These are phyloP conservation scores for Pyrus communis DNA, from an alignment of 306 rosid genomes.

Conservation along the genomic window DNA sequence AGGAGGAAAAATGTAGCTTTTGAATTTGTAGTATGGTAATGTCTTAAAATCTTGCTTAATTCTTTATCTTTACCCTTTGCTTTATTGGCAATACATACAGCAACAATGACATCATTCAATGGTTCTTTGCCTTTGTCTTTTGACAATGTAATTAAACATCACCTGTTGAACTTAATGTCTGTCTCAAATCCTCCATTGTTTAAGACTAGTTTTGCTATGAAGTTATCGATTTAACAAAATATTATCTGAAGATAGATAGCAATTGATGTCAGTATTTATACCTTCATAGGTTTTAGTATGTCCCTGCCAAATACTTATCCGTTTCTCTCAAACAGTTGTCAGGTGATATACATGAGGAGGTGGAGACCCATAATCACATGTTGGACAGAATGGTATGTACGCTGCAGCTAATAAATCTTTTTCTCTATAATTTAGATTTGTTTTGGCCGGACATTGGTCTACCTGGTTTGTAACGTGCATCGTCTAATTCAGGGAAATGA, in stretches of 20 bases:
- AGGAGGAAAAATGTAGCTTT: neutral
- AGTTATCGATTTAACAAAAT: neutral
- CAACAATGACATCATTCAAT: neutral
- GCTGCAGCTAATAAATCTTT: conserved; percentile 8
- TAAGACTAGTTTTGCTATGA: neutral
- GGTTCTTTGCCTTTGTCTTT: neutral
- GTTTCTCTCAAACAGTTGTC: conserved; percentile 62
- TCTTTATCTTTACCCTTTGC: neutral
- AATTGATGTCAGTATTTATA: conserved; percentile 3
- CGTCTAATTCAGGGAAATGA: conserved; percentile 56
- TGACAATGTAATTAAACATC: neutral
- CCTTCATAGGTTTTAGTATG: neutral
- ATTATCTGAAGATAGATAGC: neutral
- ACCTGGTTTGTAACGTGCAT: neutral
- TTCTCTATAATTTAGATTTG: neutral
- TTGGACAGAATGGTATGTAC: conserved; percentile 74
- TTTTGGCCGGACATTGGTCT: neutral
- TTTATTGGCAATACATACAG: neutral
- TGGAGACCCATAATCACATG: conserved; percentile 79
- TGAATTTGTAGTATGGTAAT: neutral
- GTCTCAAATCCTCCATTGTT: neutral
- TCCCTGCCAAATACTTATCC: conserved; percentile 7
- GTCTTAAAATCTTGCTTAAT: neutral
- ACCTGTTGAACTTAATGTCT: neutral
- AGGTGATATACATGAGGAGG: conserved; percentile 92